Base-by-base conservation (phyloP, 352 stramenopile genomes). In the Detonula confervacea region DNA sequence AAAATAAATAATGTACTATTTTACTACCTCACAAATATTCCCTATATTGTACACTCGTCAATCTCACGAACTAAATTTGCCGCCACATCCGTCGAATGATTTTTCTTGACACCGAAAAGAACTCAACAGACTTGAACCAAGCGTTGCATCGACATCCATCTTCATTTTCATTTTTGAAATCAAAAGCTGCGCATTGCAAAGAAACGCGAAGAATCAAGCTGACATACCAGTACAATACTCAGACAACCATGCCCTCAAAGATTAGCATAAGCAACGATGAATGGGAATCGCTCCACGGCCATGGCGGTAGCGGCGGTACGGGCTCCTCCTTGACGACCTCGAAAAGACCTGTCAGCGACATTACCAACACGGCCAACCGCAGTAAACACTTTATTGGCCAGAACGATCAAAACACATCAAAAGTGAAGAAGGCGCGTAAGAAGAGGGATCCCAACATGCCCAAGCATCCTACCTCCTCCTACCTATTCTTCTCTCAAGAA, bases 371-470 rank as follows among this genome's bases (percentile, higher is more conserved):
- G 14, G n/a, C n/a, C n/a, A n/a, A n/a, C n/a, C n/a, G n/a, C n/a
- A n/a, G n/a, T n/a, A n/a, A n/a, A n/a, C n/a, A n/a, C n/a, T n/a
- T n/a, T n/a, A n/a, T n/a, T n/a, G n/a, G n/a, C n/a, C n/a, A n/a
- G n/a, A 20, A 33, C 11, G 27, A 16, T 47, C 44, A 54, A n/a
- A n/a, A 7, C 6, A 6, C 12, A 67, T 20, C 24, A 44, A 52
- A 25, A n/a, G 27, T 14, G 18, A 37, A 27, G 64, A 63, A 73
- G 27, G 46, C 14, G 35, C 11, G 2, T 16, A 46, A 63, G 33
- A 65, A 25, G 51, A 74, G 67, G 39, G 66, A 67, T 20, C 66
- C 51, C 11, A 75, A 75, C 66, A 67, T 56, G 16, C 66, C 66
- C 1, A 75, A 75, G 55, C 52, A 75, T 67, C 66, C 51, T 5